phyloP scores from a whole-genome alignment of 257 asterid species.

The Solanum bukasovii region DNA sequence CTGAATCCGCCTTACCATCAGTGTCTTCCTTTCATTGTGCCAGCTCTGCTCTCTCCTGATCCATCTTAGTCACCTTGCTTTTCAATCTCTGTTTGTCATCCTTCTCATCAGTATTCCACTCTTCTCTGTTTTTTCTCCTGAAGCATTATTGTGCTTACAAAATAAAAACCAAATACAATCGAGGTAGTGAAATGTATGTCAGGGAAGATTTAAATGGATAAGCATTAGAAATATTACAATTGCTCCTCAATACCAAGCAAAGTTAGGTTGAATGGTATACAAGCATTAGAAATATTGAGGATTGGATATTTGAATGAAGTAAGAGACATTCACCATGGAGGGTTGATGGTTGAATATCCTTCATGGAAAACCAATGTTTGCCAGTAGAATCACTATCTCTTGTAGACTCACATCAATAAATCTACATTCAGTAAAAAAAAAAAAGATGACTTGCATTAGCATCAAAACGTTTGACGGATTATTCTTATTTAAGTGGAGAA shows the following conservation, averaged over 20 bases:
- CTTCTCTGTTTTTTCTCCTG: background rate
- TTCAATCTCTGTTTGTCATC: background rate
- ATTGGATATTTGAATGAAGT: background rate
- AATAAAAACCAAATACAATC: background rate
- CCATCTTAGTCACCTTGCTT: background rate
- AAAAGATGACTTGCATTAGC: background rate
- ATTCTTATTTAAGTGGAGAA: background rate
- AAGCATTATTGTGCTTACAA: background rate
- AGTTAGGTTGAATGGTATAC: background rate
- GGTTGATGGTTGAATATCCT: background rate
- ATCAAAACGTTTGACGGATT: background rate
- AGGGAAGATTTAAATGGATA: background rate
- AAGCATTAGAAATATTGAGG: background rate
- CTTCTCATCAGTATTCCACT: background rate
- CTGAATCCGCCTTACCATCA: background rate
- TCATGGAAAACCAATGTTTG: background rate
- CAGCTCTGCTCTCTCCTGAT: background rate
- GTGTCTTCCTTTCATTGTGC: background rate
- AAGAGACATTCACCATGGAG: background rate
- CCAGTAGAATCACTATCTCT: background rate
- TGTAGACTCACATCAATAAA: background rate
- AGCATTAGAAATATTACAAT: background rate
- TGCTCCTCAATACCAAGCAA: background rate
- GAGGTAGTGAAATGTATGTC: background rate
- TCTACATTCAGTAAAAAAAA: background rate